Evolutionary conservation across 169 alveolate species (phyloP).

Genomic region (Amoebophrya sp.): DNA sequence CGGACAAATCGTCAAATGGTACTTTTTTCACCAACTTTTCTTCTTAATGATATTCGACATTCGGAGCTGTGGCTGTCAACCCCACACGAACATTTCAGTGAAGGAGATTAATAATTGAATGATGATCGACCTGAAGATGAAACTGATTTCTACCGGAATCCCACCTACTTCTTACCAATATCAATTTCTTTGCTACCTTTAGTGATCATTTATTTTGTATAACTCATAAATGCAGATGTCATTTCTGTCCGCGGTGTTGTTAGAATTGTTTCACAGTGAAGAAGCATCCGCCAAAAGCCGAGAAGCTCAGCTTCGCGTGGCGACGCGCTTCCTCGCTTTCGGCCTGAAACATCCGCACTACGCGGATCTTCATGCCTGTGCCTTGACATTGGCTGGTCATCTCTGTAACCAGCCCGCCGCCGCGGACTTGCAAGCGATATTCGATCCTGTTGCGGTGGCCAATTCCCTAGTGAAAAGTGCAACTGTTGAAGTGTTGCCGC

Average conservation of each 20-base stretch:
- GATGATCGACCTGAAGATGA: no score
- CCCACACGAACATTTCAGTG: no score
- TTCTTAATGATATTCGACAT: no score
- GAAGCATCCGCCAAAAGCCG: neutral
- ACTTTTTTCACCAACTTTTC: no score
- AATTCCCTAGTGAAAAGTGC: neutral
- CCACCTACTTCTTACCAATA: no score
- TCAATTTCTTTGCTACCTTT: no score
- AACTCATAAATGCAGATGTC: no score
- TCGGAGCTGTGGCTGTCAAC: no score
- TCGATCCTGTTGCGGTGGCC: neutral
- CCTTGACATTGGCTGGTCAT: neutral
- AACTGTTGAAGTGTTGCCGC: no score
- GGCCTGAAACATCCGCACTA: neutral
- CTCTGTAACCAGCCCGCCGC: neutral
- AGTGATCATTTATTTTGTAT: no score
- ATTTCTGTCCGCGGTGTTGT: neutral
- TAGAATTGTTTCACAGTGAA: neutral
- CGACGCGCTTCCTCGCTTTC: neutral
- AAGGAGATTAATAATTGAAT: no score
- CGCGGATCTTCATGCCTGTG: neutral
- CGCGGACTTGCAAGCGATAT: neutral
- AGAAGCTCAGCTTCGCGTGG: neutral
- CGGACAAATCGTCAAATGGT: neutral
- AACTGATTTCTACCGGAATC: no score